phyloP scores from a whole-genome alignment of 2,329 filamentous ascomycete species.

The Beauveria bassiana region DNA sequence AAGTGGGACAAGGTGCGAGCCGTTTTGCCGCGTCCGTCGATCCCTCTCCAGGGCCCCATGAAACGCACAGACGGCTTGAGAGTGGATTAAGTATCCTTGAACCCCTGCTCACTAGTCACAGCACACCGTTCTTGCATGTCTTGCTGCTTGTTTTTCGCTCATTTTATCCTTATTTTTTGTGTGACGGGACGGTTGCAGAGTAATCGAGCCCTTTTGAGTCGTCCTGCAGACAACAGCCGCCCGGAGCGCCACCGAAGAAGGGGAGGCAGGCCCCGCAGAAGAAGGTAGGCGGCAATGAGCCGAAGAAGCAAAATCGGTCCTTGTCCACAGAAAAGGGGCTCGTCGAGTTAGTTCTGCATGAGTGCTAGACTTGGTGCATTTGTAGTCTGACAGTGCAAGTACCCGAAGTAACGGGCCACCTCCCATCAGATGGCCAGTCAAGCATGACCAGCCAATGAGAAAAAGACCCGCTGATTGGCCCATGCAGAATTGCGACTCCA shows the following conservation, averaged over 20 bases:
- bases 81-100: not conserved
- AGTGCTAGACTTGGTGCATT: not conserved
- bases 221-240: not conserved
- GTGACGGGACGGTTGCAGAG: not conserved
- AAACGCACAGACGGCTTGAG: not conserved
- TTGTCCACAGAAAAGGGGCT: not conserved
- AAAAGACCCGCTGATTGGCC: not conserved
- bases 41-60: not conserved
- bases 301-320: conserved; percentile 3
- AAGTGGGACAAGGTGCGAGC: not conserved
- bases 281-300: not conserved
- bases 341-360: not conserved
- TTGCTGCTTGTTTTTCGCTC: conserved; percentile 1
- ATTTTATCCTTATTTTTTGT: not conserved
- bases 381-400: not conserved
- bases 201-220: not conserved
- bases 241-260: not conserved
- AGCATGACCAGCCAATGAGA: not conserved
- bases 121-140: conserved; percentile 5
- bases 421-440: not conserved
- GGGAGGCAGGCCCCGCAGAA: not conserved
- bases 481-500: not conserved
- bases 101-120: not conserved
- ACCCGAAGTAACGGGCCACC: not conserved
- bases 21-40: conserved; percentile 1